A percentile compares a stretch with the other conserved stretches of the same genome.
Evolutionary conservation across 352 stramenopile species (phyloP).

Genomic region (Pythium aquatile): DNA sequence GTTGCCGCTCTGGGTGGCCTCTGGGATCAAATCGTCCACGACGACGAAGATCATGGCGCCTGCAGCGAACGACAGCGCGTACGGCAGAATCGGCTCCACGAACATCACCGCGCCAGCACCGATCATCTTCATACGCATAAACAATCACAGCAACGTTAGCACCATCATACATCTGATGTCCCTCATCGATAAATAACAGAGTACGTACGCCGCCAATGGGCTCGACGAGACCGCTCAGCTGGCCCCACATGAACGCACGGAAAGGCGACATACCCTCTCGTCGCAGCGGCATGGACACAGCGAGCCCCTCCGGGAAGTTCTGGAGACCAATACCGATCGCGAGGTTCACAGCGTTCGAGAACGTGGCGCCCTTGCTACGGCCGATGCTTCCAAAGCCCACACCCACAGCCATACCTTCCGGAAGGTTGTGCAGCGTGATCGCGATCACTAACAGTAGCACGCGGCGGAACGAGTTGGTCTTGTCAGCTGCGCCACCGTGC

Average conservation of each 20-base stretch:
- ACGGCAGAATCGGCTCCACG: conserved; percentile 87
- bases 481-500: conserved; percentile 5
- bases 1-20: conserved; percentile 87
- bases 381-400: conserved; percentile 88
- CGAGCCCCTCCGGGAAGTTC: conserved; percentile 89
- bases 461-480: conserved; percentile 58
- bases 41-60: conserved; percentile 93
- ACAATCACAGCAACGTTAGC: conserved; percentile 5
- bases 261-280: conserved; percentile 82
- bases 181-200: too few relatives aligned
- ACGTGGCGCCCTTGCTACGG: conserved; percentile 64
- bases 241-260: conserved; percentile 87
- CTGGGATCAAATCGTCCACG: conserved; percentile 89
- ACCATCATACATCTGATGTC: not conserved
- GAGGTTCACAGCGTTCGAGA: conserved; percentile 82
- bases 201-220: conserved; percentile 75
- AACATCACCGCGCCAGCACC: conserved; percentile 82
- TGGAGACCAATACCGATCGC: conserved; percentile 88
- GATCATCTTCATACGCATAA: conserved; percentile 58
- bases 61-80: conserved; percentile 88
- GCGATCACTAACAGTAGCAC: conserved; percentile 87
- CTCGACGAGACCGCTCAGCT: conserved; percentile 89
- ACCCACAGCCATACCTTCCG: conserved; percentile 87
- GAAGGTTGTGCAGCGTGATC: conserved; percentile 90
- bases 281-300: conserved; percentile 86